A percentile compares a stretch with the other conserved stretches of the same genome.
These are phyloP conservation scores for Ogataea wickerhamii DNA, from an alignment of 805 yeast species.

Conservation along the genomic window DNA sequence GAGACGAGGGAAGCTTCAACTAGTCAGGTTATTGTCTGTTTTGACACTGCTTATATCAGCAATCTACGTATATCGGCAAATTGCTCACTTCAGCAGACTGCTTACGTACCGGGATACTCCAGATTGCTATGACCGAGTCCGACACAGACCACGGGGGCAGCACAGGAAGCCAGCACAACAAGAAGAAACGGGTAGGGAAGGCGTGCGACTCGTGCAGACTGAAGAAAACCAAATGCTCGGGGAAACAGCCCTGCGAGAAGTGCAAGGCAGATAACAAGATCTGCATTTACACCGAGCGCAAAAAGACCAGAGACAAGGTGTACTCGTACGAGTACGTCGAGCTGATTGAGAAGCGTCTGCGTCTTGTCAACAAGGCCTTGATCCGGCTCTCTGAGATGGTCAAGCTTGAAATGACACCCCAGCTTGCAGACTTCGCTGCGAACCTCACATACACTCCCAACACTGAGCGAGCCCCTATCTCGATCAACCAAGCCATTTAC, in stretches of 20 bases:
- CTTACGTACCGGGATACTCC: no score
- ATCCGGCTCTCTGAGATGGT: constrained; percentile 38
- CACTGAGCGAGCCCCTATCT: constrained; percentile 25
- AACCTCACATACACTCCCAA: constrained; percentile 15
- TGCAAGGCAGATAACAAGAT: constrained; percentile 55
- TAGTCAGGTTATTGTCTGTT: no score
- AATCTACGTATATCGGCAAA: no score
- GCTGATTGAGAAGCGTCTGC: constrained; percentile 54
- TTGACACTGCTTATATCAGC: no score
- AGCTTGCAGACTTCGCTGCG: constrained; percentile 11
- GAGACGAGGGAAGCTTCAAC: no score
- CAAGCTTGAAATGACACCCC: constrained; percentile 12
- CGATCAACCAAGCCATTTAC: constrained; percentile 48
- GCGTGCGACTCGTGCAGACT: constrained; percentile 63
- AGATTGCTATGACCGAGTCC: constrained; percentile 8
- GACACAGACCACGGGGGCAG: constrained; percentile 2
- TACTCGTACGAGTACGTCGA: constrained; percentile 63
- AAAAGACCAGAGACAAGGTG: constrained; percentile 49
- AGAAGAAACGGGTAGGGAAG: constrained; percentile 56
- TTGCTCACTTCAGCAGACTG: no score
- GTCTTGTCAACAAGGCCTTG: constrained; percentile 47
- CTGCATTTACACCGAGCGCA: constrained; percentile 56
- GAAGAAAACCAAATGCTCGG: constrained; percentile 63
- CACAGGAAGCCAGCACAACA: constrained; percentile 11
- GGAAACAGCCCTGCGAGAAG: constrained; percentile 56